Evolutionary conservation across 2,329 filamentous ascomycete genomes (phyloP).

Genomic region (Aureobasidium sp.): DNA sequence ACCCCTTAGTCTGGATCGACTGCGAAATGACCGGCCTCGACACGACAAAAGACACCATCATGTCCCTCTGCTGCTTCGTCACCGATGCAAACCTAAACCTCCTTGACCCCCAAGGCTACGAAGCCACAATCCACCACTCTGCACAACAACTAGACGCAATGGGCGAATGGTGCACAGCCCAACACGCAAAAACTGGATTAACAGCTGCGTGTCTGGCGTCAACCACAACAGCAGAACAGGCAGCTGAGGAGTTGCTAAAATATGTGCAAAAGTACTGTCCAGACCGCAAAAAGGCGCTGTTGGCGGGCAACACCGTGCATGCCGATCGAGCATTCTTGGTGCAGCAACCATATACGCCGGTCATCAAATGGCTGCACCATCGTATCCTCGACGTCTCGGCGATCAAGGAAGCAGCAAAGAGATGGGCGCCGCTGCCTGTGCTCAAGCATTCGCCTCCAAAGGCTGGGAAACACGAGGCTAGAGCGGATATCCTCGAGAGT

Average conservation of each 20-base stretch:
- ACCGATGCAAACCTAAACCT: slow-evolving; percentile 73
- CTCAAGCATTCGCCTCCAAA: slow-evolving; percentile 62
- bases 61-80: slow-evolving; percentile 88
- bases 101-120: slow-evolving; percentile 70
- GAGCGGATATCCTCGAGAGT: slow-evolving; percentile 87
- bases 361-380: slow-evolving; percentile 77
- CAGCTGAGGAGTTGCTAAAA: slow-evolving; percentile 63
- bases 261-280: slow-evolving; percentile 73
- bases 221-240: slow-evolving; percentile 61
- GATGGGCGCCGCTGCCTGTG: slow-evolving; percentile 65
- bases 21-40: slow-evolving; percentile 91
- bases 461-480: slow-evolving; percentile 70
- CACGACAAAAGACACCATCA: slow-evolving; percentile 70
- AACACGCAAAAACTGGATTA: slow-evolving; percentile 75
- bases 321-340: slow-evolving; percentile 78
- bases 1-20: slow-evolving; percentile 82
- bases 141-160: slow-evolving; percentile 66
- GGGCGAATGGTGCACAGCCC: slow-evolving; percentile 81
- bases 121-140: slow-evolving; percentile 68
- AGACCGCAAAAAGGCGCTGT: slow-evolving; percentile 56
- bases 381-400: slow-evolving; percentile 86
- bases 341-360: slow-evolving; percentile 62
- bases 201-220: slow-evolving; percentile 70
- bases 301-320: slow-evolving; percentile 92
- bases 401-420: slow-evolving; percentile 79